Evolutionary conservation across 2,329 filamentous ascomycete genomes (phyloP), one percentile per base, ranked within the genome.

Genomic region (Sporothrix luriei): DNA sequence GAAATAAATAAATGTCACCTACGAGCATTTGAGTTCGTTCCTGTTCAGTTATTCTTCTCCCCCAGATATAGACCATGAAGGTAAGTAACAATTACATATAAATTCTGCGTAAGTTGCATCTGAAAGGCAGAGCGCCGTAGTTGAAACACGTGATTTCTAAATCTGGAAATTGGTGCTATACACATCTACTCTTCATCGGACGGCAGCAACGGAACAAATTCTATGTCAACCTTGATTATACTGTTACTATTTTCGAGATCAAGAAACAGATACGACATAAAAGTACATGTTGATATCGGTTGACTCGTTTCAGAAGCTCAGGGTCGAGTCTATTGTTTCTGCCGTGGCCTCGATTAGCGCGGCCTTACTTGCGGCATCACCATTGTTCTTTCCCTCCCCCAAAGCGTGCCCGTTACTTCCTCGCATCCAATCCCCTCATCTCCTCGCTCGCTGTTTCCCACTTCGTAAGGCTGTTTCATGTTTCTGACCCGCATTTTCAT

Each of bases 401-500:
- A 59, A 33, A 38, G 54, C 54, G 29, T 33, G 16, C 29, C 54
- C 57, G 57, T 62, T 66, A 24, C 62, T 48, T 52, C 40, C n/a
- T 40, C 55, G 24, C 19, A 5, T 26, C 64, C 11, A 10, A 14
- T 33, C 49, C 26, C 48, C 24, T 21, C 51, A 24, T 33, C 38
- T 38, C n/a, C 40, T 46, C 51, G 16, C 38, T 57, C 40, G 21
- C 65, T 43, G 51, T 43, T 49, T 38, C 61, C 46, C 46, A 6
- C 55, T 61, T 24, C 24, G 19, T 51, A 48, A 19, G 13, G 51
- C 26, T 67, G 65, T 67, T 67, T 67, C 65, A 67, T 48, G 51
- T 57, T 57, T 48, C 21, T 54, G 29, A 19, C 29, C 48, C 64
- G 43, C 49, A n/a, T 46, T 66, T 54, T 14, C 62, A 52, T 51